Evolutionary conservation across 1,139 yeast genomes (phyloP).

Genomic region (Geotrichum siamense): DNA sequence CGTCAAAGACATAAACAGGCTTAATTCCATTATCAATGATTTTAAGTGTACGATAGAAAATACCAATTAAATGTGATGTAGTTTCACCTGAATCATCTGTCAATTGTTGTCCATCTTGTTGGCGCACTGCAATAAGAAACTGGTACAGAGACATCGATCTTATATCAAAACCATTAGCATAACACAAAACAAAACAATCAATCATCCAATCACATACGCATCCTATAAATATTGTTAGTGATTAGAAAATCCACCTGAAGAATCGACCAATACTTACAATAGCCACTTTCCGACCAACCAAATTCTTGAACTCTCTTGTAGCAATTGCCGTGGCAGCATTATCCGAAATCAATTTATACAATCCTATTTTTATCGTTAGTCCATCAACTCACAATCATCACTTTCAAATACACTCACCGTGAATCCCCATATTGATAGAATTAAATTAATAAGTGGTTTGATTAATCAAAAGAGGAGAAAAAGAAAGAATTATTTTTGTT

Average conservation of each 20-base stretch:
- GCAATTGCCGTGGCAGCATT: slow-evolving; percentile 80
- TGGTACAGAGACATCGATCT: slow-evolving; percentile 92
- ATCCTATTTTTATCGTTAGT: slow-evolving; percentile 38
- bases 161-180: slow-evolving; percentile 14
- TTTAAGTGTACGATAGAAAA: slow-evolving; percentile 85
- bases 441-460: neutral
- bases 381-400: neutral
- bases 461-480: neutral
- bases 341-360: slow-evolving; percentile 73
- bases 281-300: slow-evolving; percentile 92
- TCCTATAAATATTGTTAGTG: slow-evolving; percentile 22
- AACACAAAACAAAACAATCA: neutral
- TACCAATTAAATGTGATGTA: slow-evolving; percentile 88
- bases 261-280: slow-evolving; percentile 44
- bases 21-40: slow-evolving; percentile 87
- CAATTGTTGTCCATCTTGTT: slow-evolving; percentile 91
- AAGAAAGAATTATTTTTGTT: neutral
- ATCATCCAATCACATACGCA: slow-evolving; percentile 22
- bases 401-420: slow-evolving; percentile 3
- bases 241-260: neutral
- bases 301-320: slow-evolving; percentile 71
- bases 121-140: slow-evolving; percentile 91
- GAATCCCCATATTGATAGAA: slow-evolving; percentile 17
- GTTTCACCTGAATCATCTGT: slow-evolving; percentile 87
- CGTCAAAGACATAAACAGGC: slow-evolving; percentile 95